Evolutionary conservation across 2,329 filamentous ascomycete species (phyloP).

Genomic region (Neospermospora avenae): DNA sequence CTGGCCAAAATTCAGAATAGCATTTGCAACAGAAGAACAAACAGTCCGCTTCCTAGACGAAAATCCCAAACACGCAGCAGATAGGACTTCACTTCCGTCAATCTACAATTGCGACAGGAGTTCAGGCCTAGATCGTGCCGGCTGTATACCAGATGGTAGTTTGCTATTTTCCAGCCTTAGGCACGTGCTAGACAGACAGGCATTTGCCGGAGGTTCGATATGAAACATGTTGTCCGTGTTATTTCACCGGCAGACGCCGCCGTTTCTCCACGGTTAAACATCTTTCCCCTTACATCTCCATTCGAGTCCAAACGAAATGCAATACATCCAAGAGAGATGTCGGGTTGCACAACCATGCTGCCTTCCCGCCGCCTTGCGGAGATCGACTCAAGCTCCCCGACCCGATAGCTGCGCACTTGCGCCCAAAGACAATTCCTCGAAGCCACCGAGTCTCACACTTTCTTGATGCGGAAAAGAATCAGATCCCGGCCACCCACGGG

Average conservation of each 20-base stretch:
- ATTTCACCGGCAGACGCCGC: background rate
- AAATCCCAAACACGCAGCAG: too few relatives aligned
- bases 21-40: too few relatives aligned
- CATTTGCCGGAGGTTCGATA: too few relatives aligned
- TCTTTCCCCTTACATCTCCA: background rate
- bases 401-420: background rate
- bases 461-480: background rate
- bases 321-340: background rate
- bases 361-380: background rate
- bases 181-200: too few relatives aligned
- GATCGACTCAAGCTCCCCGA: background rate
- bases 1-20: too few relatives aligned
- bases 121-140: too few relatives aligned
- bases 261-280: background rate
- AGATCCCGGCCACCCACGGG: constrained; percentile 4
- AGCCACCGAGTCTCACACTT: background rate
- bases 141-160: too few relatives aligned
- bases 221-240: too few relatives aligned
- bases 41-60: too few relatives aligned
- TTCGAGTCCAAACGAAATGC: background rate
- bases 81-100: too few relatives aligned
- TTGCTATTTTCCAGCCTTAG: too few relatives aligned
- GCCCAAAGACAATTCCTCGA: background rate
- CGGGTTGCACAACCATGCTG: background rate
- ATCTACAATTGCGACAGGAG: too few relatives aligned